phyloP scores from a whole-genome alignment of 108 stramenopile genomes.

The Fragilaria crotonensis region DNA sequence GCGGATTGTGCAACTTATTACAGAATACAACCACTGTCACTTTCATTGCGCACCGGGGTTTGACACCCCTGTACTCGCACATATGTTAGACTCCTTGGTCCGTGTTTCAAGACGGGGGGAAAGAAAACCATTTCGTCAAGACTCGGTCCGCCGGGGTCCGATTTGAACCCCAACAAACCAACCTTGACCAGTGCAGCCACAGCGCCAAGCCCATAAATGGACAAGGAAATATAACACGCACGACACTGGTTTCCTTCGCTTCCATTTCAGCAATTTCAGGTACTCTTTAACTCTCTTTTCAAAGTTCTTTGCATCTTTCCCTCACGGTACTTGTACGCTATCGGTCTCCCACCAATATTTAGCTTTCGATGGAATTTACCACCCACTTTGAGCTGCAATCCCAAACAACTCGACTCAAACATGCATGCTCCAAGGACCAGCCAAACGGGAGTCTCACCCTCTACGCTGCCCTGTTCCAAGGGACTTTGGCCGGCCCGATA shows the following conservation, averaged over 20 bases:
- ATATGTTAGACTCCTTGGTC: conserved; percentile 94
- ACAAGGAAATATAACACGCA: conserved; percentile 43
- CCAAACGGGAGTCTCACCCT: no score
- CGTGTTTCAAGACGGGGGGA: conserved; percentile 96
- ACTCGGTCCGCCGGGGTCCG: conserved; percentile 29
- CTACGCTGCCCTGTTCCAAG: no score
- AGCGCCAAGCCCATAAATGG: conserved; percentile 55
- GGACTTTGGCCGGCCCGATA: conserved; percentile 77
- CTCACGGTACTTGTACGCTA: conserved; percentile 95
- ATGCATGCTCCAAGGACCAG: no score
- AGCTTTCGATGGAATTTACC: no score
- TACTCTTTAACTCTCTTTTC: conserved; percentile 98
- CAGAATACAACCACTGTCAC: conserved; percentile 72
- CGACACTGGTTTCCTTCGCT: conserved; percentile 87
- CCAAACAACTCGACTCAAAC: no score
- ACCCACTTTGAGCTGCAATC: no score
- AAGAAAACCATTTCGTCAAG: conserved; percentile 71
- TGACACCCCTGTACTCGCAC: conserved; percentile 90
- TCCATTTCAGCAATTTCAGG: conserved; percentile 96
- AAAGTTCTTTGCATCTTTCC: conserved; percentile 95
- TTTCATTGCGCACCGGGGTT: conserved; percentile 87
- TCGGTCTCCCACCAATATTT: conserved; percentile 93
- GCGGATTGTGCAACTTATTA: conserved; percentile 70
- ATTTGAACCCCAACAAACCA: conserved; percentile 35
- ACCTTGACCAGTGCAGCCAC: conserved; percentile 48